Evolutionary conservation across 768 basidiomycete species (phyloP), one percentile per base, ranked within the genome.

Genomic region (Boletus sp.): DNA sequence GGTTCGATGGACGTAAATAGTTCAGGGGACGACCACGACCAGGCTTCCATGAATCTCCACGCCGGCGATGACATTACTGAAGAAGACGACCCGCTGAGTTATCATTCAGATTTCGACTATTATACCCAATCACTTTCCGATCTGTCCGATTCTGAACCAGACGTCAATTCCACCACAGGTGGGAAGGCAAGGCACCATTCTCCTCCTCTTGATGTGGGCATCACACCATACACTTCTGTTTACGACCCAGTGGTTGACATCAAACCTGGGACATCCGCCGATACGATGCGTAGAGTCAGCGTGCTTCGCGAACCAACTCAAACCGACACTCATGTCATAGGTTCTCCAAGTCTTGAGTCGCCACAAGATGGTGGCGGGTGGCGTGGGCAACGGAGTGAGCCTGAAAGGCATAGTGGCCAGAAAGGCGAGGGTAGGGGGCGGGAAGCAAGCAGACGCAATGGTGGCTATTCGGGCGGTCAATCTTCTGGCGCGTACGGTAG

Each of bases 231-330:
- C 51, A 45, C 34, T 11, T 67, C 70, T 41, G 33, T 68, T 47
- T 57, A 61, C 59, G 47, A 58, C 51, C 55, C 63, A 7, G 60
- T 48, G 23, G 62, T 70, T 21, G 64, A 63, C 25, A 69, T 75
- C 42, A 66, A 77, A 55, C 73, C 79, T n/a, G 73, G 75, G n/a
- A 75, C 77, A 14, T 78, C 80, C 30, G 71, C 70, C 27, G 79
- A 72, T 38, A 59, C 64, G 0, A 70, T 70, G 69, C 64, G 45
- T 27, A 54, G 32, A 41, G 13, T 41, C 11, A 51, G 41, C 33
- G 30, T 35, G 0, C 52, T 54, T 30, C 44, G 37, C 14, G 29
- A 61, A 32, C 55, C 5, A 37, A 15, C 38, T 11, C 58, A 37
- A 30, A 21, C 38, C 10, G 27, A 35, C 40, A 10, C 40, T 25